Base-by-base conservation (phyloP, 768 basidiomycete species). In the Psilocybe azurescens region DNA sequence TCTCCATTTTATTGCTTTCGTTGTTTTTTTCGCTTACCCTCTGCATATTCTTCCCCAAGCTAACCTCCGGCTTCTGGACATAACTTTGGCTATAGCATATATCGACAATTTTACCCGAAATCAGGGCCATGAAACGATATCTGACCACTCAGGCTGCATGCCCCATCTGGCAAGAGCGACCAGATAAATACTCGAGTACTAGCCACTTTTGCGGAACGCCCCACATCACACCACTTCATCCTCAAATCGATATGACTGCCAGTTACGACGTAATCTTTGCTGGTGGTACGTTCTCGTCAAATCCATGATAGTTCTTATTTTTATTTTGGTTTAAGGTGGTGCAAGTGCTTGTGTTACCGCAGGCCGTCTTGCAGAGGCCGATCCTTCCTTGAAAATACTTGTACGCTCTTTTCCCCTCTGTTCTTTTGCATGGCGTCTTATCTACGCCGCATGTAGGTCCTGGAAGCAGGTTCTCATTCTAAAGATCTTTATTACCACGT, bases 381-480 rank as follows among this genome's bases (percentile, higher is more conserved):
- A 87, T 46, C 82, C 86, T 0, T 69, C 73, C 3, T 70, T 90
- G 53, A 85, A 78, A 65, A 86, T 90, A 52, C 81, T 90, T 11
- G 82, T 81, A 64, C 55, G 75, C 65, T 24, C 24, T 24, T 24
- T 24, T 24, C 24, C 24, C 24, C 24, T 24, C 24, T 24, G 24
- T 24, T 24, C 24, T 24, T 24, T 24, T 24, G 24, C 24, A 24
- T 24, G 24, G 24, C 24, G 24, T 24, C 24, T 24, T 24, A 24
- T 24, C 24, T 24, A 24, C 24, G 24, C 24, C 24, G 30, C 29
- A 41, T 56, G 18, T 36, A 81, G 81, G 70, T 89, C 49, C 69
- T 90, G 24, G 89, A 90, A 73, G 79, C 83, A 11, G 89, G 89
- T 1, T 77, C 79, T 5, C 79, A 83, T 58, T 83, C 83, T 0